Evolutionary conservation across 108 stramenopile genomes (phyloP), one percentile per base, ranked within the genome.

Genomic region (Stephanodiscus triporus): DNA sequence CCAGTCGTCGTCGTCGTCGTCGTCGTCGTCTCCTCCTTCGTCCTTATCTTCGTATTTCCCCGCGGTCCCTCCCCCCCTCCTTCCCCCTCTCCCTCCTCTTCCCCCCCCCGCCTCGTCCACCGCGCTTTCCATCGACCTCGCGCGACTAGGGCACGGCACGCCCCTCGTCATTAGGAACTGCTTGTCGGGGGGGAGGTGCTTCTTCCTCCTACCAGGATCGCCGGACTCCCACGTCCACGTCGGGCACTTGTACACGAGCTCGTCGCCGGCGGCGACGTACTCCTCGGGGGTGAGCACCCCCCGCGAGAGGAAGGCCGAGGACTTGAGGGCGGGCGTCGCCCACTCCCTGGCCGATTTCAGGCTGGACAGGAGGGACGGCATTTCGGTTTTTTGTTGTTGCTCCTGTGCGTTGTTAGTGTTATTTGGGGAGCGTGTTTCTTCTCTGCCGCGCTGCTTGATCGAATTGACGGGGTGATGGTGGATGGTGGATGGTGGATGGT

Each of bases 231-330:
- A 98, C 11, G 74, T 70, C 98, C 98, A 98, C n/a, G 96, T 93
- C 20, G 98, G 98, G 72, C 96, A 97, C 45, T 83, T 83, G 73
- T 83, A 90, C 36, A 97, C 95, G 9, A 98, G 78, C 73, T 96
- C 92, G 72, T 98, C 98, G 8, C 98, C 96, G 19, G 97, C 97
- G 16, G 53, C 54, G 29, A 97, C 89, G 74, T 96, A 97, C 75
- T 98, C 98, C 69, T 96, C 92, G 26, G 98, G 98, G 20, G 98
- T 98, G 56, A 98, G 75, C 10, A 97, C 95, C 9, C 98, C 98
- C 50, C 89, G 86, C 61, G 91, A 87, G 23, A 95, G 66, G 79
- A 98, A 97, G 62, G 89, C 93, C 22, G 91, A 89, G 50, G 82
- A 73, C 70, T 89, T 91, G 51, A 94, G 83, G 17, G 88, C 92